Conservation (phyloP, 164 flowering plant species). For the Dillenia turbinata region DNA sequence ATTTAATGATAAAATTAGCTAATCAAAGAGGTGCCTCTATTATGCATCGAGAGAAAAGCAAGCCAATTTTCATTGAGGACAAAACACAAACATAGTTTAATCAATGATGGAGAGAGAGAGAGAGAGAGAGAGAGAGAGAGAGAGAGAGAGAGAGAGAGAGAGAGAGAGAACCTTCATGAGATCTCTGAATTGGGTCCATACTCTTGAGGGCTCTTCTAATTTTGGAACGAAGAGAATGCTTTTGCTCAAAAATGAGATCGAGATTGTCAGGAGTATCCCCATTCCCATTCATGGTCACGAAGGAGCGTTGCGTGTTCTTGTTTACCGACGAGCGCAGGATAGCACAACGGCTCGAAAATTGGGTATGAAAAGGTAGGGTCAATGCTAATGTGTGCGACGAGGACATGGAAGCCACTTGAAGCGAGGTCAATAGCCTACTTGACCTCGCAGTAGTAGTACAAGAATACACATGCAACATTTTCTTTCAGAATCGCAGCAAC, state of each 20-base stretch:
- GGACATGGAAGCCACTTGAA: neutral
- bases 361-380: neutral
- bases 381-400: conserved; percentile 13
- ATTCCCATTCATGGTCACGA: conserved; percentile 17
- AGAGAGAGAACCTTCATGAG: conserved; percentile 48
- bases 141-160: too few relatives aligned
- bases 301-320: conserved; percentile 6
- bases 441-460: too few relatives aligned
- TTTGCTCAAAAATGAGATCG: conserved; percentile 55
- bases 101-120: too few relatives aligned
- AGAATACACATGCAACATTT: too few relatives aligned
- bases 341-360: conserved; percentile 4
- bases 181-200: conserved; percentile 60
- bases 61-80: too few relatives aligned
- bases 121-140: too few relatives aligned
- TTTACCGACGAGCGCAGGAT: conserved; percentile 2
- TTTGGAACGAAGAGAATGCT: conserved; percentile 50
- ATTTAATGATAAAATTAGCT: too few relatives aligned
- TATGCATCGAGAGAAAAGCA: too few relatives aligned
- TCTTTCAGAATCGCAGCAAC: too few relatives aligned
- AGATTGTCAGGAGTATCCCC: conserved; percentile 15
- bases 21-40: too few relatives aligned
- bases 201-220: conserved; percentile 59
- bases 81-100: too few relatives aligned
- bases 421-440: too few relatives aligned